Base-by-base conservation (phyloP, 2,329 filamentous ascomycete genomes). In the Fusarium stilboides region DNA sequence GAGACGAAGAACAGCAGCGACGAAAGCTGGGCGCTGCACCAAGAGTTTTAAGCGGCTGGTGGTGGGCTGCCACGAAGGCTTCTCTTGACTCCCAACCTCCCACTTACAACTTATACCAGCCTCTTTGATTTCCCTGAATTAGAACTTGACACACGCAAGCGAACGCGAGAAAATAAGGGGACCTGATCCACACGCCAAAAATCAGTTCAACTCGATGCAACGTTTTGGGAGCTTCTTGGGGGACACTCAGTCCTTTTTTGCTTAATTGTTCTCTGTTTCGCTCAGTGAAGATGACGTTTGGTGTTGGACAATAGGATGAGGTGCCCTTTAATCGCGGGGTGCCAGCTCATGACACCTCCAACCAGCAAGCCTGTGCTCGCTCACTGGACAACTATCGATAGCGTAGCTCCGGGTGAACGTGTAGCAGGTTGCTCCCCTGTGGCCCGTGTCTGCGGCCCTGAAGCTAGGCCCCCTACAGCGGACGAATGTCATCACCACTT, bases 61-160 rank as follows among this genome's bases (percentile, higher is more conserved):
- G 63, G 68, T 69, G 68, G 68, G 71, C 58, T 70, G 59, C 63
- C 34, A 62, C 49, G 62, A 66, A 66, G 67, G 59, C 68, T 71
- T 75, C 61, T 64, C 62, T 57, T 40, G 57, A 59, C 53, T 74
- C 78, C 78, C 78, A 78, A 76, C 78, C 78, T 79, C 78, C 76
- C 67, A 77, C 76, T 78, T 77, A 76, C 72, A 75, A 66, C 24
- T 49, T 52, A 47, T 20, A 65, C 77, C 76, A 79, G 63, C 77
- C 77, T 77, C 77, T 75, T 58, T 60, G 70, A 75, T 63, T 68
- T 69, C 52, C 57, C 57, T 50, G 49, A 62, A 66, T 49, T 53
- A 64, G 64, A 65, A 65, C 63, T 67, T 62, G 49, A 68, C 63
- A 64, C 64, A 53, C 57, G 58, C 61, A 61, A 43, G 52, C 57